Conservation (phyloP, 805 yeast species). For the Ogataea nitratoaversa region DNA sequence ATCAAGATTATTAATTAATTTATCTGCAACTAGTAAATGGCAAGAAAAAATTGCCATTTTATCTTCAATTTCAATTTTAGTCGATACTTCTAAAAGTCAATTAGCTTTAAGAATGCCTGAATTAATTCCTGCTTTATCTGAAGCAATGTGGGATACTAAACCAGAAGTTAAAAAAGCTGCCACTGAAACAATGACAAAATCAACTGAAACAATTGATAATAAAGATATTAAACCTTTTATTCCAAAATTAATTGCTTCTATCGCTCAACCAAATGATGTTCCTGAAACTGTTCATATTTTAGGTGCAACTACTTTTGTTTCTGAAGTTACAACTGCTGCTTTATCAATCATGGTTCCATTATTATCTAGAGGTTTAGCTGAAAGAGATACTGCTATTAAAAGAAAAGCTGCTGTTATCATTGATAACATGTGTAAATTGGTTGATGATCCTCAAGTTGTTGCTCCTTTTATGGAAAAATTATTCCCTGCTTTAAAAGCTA, state of each 20-base stretch:
- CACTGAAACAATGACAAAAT: conserved; percentile 88
- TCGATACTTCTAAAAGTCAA: conserved; percentile 92
- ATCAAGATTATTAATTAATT: conserved; percentile 70
- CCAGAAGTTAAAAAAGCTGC: conserved; percentile 97
- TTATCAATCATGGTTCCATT: conserved; percentile 99
- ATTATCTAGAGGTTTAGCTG: conserved; percentile 98
- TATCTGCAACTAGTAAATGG: conserved; percentile 85
- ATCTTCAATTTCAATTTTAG: conserved; percentile 79
- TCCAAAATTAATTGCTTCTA: conserved; percentile 95
- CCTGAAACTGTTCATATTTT: conserved; percentile 98
- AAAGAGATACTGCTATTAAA: conserved; percentile 99
- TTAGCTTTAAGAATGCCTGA: conserved; percentile 99
- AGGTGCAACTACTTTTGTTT: conserved; percentile 99
- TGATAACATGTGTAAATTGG: conserved; percentile 99
- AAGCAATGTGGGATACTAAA: conserved; percentile 99
- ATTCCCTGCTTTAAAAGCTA: conserved; percentile 93
- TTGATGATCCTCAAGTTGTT: conserved; percentile 99
- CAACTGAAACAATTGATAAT: conserved; percentile 97
- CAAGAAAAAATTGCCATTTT: conserved; percentile 93
- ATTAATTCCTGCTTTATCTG: conserved; percentile 96
- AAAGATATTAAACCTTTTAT: conserved; percentile 99
- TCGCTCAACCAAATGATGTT: conserved; percentile 93
- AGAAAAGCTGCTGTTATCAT: conserved; percentile 99
- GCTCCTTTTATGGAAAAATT: conserved; percentile 97
- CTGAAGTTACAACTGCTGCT: conserved; percentile 99